A percentile compares a stretch with the other conserved stretches of the same genome.
phyloP scores from a whole-genome alignment of 2,329 filamentous ascomycete species.

The Penicillium sp. region DNA sequence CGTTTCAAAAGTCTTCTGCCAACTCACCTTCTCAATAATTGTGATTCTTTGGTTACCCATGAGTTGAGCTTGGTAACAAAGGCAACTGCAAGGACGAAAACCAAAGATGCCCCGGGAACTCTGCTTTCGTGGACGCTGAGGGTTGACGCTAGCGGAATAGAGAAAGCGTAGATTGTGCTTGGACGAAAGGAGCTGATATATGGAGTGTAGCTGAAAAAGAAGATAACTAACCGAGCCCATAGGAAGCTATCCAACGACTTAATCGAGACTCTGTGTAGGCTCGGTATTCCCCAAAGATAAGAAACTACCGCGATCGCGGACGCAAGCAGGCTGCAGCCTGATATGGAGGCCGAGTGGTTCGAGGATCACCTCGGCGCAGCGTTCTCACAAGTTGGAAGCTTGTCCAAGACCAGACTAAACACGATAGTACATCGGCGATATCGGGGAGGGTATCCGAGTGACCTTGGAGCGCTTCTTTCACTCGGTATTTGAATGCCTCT shows the following conservation, averaged over 20 bases:
- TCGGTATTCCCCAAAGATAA: neutral
- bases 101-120: neutral
- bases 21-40: neutral
- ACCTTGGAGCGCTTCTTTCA: neutral
- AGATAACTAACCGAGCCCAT: slow-evolving; percentile 5
- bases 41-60: neutral
- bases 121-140: slow-evolving; percentile 1
- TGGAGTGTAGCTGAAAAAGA: slow-evolving; percentile 1
- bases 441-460: neutral
- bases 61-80: neutral
- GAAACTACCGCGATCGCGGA: neutral
- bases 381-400: slow-evolving; percentile 2
- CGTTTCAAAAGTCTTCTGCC: neutral
- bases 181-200: neutral
- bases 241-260: slow-evolving; percentile 1
- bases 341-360: slow-evolving; percentile 3
- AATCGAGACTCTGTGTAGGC: slow-evolving; percentile 1
- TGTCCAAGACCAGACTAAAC: slow-evolving; percentile 1
- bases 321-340: slow-evolving; percentile 1
- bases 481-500: neutral
- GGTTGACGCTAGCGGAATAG: slow-evolving; percentile 1
- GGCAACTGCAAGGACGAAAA: neutral
- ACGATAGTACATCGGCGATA: neutral
- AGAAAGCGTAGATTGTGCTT: slow-evolving; percentile 1
- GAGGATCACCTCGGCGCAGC: slow-evolving; percentile 4